Conservation (phyloP, 352 stramenopile species). For the Aphanomyces astaci region DNA sequence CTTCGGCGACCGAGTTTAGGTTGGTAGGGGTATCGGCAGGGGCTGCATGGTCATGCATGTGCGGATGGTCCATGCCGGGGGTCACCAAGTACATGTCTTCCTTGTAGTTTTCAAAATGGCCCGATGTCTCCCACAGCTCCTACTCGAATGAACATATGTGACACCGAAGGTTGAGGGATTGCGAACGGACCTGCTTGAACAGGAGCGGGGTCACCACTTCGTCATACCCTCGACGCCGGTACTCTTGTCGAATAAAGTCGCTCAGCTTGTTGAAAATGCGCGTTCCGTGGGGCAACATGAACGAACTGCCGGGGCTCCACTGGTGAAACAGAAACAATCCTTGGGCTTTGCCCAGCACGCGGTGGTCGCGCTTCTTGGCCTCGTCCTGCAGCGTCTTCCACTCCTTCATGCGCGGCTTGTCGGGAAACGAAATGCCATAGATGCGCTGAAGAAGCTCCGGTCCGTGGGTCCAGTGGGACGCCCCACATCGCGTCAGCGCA, state of each 20-base stretch:
- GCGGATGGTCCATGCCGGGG: conserved; percentile 42
- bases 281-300: conserved; percentile 97
- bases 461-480: conserved; percentile 85
- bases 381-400: conserved; percentile 89
- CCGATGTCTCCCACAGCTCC: conserved; percentile 95
- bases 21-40: conserved; percentile 6
- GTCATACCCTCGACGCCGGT: conserved; percentile 89
- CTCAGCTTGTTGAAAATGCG: conserved; percentile 97
- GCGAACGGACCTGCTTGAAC: conserved; percentile 90
- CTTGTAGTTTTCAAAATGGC: conserved; percentile 95
- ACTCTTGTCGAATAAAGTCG: conserved; percentile 76
- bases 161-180: no score
- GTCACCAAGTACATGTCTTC: conserved; percentile 94
- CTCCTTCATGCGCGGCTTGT: conserved; percentile 78
- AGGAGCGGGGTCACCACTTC: conserved; percentile 97
- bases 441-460: conserved; percentile 93
- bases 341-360: conserved; percentile 90
- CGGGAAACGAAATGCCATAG: conserved; percentile 95
- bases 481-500: conserved; percentile 90
- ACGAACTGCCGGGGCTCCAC: conserved; percentile 94
- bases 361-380: conserved; percentile 95
- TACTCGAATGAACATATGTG: no score
- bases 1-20: conserved; percentile 83
- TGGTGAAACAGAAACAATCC: conserved; percentile 95
- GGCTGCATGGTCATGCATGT: conserved; percentile 27